A percentile compares a stretch with the other conserved stretches of the same genome.
Evolutionary conservation across 371 early-diverging fungal species (phyloP).

Genomic region (Blyttiomyces sp.): DNA sequence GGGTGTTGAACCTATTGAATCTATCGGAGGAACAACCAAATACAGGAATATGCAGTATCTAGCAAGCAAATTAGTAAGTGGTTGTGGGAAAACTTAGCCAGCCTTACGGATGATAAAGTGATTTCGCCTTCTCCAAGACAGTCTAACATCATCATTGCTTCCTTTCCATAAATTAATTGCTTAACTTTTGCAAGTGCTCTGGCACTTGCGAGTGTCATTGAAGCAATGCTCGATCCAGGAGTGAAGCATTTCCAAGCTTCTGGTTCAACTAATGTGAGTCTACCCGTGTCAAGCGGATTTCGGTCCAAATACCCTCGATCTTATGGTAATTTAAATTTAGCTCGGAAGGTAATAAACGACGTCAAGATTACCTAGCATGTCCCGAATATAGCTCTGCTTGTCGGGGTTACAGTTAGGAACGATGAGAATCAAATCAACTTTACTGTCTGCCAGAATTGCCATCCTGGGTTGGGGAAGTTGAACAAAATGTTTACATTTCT

Average conservation of each 20-base stretch:
- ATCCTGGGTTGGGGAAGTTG: no score
- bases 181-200: slow-evolving; percentile 21
- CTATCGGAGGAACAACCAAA: slow-evolving; percentile 24
- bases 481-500: no score
- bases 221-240: slow-evolving; percentile 19
- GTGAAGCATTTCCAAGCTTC: slow-evolving; percentile 27
- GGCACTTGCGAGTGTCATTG: slow-evolving; percentile 22
- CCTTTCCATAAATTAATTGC: slow-evolving; percentile 18
- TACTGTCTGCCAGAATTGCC: not conserved
- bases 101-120: slow-evolving; percentile 27
- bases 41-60: slow-evolving; percentile 25
- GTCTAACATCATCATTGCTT: slow-evolving; percentile 27
- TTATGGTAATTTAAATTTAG: not conserved
- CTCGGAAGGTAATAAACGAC: not conserved
- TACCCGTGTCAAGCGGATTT: slow-evolving; percentile 24
- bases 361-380: slow-evolving; percentile 24
- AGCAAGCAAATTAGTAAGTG: not conserved
- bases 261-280: slow-evolving; percentile 26
- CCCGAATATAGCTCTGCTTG: slow-evolving; percentile 17
- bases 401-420: slow-evolving; percentile 22
- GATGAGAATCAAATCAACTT: slow-evolving; percentile 21
- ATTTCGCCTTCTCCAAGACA: slow-evolving; percentile 27
- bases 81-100: not conserved
- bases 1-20: slow-evolving; percentile 16
- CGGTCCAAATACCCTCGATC: slow-evolving; percentile 24